Conservation (phyloP, 371 early-diverging fungal species). For the Mortierella sp. region DNA sequence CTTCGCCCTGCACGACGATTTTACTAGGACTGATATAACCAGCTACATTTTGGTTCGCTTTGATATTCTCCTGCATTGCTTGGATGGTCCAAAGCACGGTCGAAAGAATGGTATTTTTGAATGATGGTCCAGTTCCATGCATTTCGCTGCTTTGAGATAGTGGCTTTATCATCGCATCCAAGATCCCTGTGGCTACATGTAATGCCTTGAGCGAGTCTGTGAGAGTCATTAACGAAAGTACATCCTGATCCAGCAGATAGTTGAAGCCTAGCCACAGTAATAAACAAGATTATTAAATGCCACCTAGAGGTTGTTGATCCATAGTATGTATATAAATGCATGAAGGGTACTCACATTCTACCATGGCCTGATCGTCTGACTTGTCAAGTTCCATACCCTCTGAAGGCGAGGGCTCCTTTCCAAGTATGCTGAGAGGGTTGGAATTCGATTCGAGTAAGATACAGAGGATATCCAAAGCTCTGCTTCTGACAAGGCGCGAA, state of each 20-base stretch:
- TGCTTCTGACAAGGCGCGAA: conserved; percentile 56
- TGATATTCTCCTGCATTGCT: conserved; percentile 31
- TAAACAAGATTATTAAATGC: neutral
- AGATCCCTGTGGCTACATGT: conserved; percentile 49
- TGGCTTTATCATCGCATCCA: conserved; percentile 48
- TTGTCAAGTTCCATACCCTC: conserved; percentile 34
- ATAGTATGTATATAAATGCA: neutral
- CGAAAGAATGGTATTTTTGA: conserved; percentile 37
- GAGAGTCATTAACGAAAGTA: conserved; percentile 25
- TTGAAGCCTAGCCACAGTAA: conserved; percentile 28
- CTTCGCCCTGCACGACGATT: conserved; percentile 20
- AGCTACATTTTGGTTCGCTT: neutral
- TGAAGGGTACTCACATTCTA: conserved; percentile 28
- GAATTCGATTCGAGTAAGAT: conserved; percentile 45
- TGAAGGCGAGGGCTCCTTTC: conserved; percentile 15
- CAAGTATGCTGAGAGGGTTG: conserved; percentile 50
- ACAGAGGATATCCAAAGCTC: conserved; percentile 54
- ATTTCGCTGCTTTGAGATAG: conserved; percentile 26
- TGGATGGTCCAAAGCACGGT: conserved; percentile 50
- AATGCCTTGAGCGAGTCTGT: conserved; percentile 46
- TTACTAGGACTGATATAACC: neutral
- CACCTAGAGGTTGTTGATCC: neutral
- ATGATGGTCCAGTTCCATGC: conserved; percentile 25
- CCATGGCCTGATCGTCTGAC: conserved; percentile 33
- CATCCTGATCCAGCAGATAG: conserved; percentile 33